These are phyloP conservation scores for Solanum sitiens DNA, from an alignment of 257 asterid species.

Conservation along the genomic window DNA sequence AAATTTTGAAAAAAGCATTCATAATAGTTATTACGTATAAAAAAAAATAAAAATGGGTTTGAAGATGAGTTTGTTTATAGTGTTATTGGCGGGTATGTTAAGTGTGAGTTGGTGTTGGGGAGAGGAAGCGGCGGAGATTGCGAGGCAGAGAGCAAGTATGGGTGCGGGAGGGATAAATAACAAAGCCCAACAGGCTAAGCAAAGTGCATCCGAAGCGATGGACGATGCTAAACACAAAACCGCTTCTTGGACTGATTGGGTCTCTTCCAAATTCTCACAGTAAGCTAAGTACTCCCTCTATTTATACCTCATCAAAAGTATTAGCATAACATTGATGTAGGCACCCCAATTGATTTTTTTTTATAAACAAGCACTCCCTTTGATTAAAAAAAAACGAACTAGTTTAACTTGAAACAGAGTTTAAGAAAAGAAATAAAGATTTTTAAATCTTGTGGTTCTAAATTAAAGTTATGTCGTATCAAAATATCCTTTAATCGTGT, in stretches of 20 bases:
- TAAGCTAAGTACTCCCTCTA: background rate
- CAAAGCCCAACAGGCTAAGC: background rate
- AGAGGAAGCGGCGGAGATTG: background rate
- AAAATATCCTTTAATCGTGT: too few relatives aligned
- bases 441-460: too few relatives aligned
- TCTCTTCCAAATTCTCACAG: slow-evolving; percentile 30
- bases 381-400: too few relatives aligned
- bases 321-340: too few relatives aligned
- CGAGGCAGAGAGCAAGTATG: background rate
- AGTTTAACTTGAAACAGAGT: too few relatives aligned
- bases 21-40: too few relatives aligned
- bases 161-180: background rate
- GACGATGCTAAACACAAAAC: slow-evolving; percentile 19
- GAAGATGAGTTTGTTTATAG: background rate
- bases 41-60: slow-evolving; percentile 1
- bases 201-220: background rate
- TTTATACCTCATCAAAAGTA: too few relatives aligned
- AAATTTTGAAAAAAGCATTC: background rate
- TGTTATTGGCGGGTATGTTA: background rate
- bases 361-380: too few relatives aligned
- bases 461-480: too few relatives aligned
- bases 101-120: slow-evolving; percentile 5
- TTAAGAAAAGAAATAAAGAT: too few relatives aligned
- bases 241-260: slow-evolving; percentile 46
- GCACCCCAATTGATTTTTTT: too few relatives aligned